Evolutionary conservation across 257 asterid genomes (phyloP).

Genomic region (Primulina eburnea): DNA sequence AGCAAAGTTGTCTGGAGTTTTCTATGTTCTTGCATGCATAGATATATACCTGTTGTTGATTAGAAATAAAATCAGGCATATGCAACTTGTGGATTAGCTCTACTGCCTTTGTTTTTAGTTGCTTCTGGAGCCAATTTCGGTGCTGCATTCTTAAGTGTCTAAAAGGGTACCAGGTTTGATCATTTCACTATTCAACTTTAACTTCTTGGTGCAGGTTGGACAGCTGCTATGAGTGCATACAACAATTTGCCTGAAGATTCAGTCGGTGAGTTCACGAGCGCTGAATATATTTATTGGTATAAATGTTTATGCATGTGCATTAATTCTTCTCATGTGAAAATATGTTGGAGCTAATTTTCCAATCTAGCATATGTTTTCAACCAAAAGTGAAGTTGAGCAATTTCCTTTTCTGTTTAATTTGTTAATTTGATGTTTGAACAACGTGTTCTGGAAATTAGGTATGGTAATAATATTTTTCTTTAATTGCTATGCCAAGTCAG

Average conservation of each 20-base stretch:
- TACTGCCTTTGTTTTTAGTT: slow-evolving; percentile 7
- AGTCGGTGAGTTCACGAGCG: slow-evolving; percentile 49
- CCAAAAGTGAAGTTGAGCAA: slow-evolving; percentile 6
- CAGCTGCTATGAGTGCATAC: slow-evolving; percentile 63
- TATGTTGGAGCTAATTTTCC: slow-evolving; percentile 11
- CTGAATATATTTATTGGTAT: slow-evolving; percentile 18
- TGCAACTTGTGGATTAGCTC: background rate
- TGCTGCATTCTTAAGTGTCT: slow-evolving; percentile 2
- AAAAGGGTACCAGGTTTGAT: slow-evolving; percentile 13
- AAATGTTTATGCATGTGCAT: slow-evolving; percentile 18
- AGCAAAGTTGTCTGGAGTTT: background rate
- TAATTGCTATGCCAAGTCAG: background rate
- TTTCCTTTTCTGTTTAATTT: background rate
- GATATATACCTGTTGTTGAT: no score
- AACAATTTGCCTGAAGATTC: slow-evolving; percentile 78
- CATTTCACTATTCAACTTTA: slow-evolving; percentile 2
- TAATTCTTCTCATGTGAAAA: slow-evolving; percentile 11
- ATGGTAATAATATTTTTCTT: background rate
- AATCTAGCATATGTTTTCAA: slow-evolving; percentile 6
- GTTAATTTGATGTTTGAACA: slow-evolving; percentile 7
- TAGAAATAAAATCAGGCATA: background rate
- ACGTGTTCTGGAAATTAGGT: slow-evolving; percentile 1
- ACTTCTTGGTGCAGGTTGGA: slow-evolving; percentile 62
- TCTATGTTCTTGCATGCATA: slow-evolving; percentile 9
- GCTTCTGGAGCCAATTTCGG: slow-evolving; percentile 9